A percentile compares a stretch with the other conserved stretches of the same genome.
phyloP scores from a whole-genome alignment of 805 yeast genomes.

The Metschnikowia noctiluminum region DNA sequence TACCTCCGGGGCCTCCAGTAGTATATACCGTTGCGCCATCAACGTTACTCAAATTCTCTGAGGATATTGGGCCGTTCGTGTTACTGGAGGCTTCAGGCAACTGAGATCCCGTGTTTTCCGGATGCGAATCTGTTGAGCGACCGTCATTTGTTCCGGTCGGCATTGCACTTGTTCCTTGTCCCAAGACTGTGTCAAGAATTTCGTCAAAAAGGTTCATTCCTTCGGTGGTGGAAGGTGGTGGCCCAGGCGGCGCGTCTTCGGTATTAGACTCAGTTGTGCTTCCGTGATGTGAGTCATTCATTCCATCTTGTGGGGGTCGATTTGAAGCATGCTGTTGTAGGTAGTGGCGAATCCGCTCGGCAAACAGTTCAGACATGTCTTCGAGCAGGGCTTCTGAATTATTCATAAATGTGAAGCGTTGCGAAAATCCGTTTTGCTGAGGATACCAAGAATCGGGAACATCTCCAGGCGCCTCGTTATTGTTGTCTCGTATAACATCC shows the following conservation, averaged over 20 bases:
- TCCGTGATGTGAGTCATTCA: neutral
- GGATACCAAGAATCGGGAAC: neutral
- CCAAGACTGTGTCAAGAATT: conserved; percentile 14
- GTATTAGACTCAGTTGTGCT: neutral
- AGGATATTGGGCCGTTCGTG: neutral
- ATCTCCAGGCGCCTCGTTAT: neutral
- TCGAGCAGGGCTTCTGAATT: neutral
- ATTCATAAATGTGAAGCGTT: neutral
- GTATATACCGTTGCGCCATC: conserved; percentile 7
- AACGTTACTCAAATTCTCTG: conserved; percentile 1
- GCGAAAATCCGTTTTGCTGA: neutral
- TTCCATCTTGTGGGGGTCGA: neutral
- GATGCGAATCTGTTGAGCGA: neutral
- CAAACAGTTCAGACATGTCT: neutral
- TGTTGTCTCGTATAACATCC: neutral
- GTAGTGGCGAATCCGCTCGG: conserved; percentile 2
- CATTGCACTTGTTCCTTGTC: neutral
- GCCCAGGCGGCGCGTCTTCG: neutral
- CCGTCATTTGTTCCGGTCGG: neutral
- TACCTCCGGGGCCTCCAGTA: conserved; percentile 12
- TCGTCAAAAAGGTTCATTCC: conserved; percentile 11
- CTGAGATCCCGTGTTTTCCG: neutral
- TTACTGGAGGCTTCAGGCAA: neutral
- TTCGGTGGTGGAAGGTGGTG: neutral
- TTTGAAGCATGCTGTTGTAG: neutral